A percentile compares a stretch with the other conserved stretches of the same genome.
phyloP scores from a whole-genome alignment of 331 rosid genomes.

The Spiraea crenata region DNA sequence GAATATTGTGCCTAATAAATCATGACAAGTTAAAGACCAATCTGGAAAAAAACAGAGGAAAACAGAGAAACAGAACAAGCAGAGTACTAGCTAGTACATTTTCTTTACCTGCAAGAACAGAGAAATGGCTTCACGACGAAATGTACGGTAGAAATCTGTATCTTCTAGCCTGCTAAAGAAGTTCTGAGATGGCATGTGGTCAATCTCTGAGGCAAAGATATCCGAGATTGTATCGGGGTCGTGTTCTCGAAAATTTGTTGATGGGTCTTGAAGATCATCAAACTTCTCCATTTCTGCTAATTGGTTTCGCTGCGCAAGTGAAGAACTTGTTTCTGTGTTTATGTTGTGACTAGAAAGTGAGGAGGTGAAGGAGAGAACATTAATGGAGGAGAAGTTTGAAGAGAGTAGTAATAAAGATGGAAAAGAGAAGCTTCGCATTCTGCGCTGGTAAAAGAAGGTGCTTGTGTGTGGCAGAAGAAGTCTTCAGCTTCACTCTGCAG shows the following conservation, averaged over 20 bases:
- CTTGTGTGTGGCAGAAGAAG: slow-evolving; percentile 3
- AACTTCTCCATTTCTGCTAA: slow-evolving; percentile 54
- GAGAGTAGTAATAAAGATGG: slow-evolving; percentile 40
- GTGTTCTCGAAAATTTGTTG: slow-evolving; percentile 43
- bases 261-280: slow-evolving; percentile 58
- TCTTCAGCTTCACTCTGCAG: slow-evolving; percentile 19
- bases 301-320: not conserved
- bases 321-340: slow-evolving; percentile 10
- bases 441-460: slow-evolving; percentile 32
- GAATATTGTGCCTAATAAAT: slow-evolving; percentile 44
- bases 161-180: slow-evolving; percentile 24
- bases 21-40: slow-evolving; percentile 1
- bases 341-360: not conserved
- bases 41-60: not conserved
- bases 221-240: slow-evolving; percentile 31
- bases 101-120: slow-evolving; percentile 53
- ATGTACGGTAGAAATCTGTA: slow-evolving; percentile 27
- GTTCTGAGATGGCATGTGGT: slow-evolving; percentile 51
- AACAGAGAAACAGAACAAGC: not conserved
- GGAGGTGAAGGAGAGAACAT: slow-evolving; percentile 21
- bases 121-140: slow-evolving; percentile 50
- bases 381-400: slow-evolving; percentile 27
- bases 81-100: not conserved
- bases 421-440: slow-evolving; percentile 57
- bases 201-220: slow-evolving; percentile 60